A percentile compares a stretch with the other conserved stretches of the same genome.
phyloP scores from a whole-genome alignment of 2,329 filamentous ascomycete genomes.

The Coniochaeta pulveracea region DNA sequence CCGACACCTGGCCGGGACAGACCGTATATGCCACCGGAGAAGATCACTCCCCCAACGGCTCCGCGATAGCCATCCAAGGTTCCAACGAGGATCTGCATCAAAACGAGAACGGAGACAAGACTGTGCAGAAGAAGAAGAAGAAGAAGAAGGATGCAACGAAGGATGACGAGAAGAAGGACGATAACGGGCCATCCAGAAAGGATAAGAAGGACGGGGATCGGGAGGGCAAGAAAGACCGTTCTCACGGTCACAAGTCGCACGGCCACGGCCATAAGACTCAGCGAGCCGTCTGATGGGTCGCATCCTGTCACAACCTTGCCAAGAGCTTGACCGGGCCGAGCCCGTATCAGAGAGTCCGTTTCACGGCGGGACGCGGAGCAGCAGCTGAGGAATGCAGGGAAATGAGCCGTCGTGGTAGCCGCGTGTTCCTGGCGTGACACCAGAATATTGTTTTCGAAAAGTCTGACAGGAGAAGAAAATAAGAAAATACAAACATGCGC shows the following conservation, averaged over 20 bases:
- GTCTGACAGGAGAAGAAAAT: no score
- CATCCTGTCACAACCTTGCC: not conserved
- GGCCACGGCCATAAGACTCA: not conserved
- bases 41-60: not conserved
- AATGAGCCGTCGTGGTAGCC: not conserved
- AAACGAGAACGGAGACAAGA: not conserved
- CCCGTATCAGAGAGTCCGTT: no score
- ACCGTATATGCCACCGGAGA: no score
- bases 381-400: no score
- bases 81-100: not conserved
- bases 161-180: not conserved
- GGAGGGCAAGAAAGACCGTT: not conserved
- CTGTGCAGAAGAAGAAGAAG: not conserved
- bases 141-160: not conserved
- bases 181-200: not conserved
- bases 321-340: no score
- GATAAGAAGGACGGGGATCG: not conserved
- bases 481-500: no score
- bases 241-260: not conserved
- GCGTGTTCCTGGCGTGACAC: not conserved
- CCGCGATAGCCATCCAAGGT: not conserved
- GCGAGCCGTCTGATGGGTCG: not conserved
- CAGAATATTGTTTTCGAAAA: not conserved
- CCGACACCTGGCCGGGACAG: not conserved
- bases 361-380: no score